phyloP scores from a whole-genome alignment of 768 basidiomycete genomes.

The Tricholoma terreum region DNA sequence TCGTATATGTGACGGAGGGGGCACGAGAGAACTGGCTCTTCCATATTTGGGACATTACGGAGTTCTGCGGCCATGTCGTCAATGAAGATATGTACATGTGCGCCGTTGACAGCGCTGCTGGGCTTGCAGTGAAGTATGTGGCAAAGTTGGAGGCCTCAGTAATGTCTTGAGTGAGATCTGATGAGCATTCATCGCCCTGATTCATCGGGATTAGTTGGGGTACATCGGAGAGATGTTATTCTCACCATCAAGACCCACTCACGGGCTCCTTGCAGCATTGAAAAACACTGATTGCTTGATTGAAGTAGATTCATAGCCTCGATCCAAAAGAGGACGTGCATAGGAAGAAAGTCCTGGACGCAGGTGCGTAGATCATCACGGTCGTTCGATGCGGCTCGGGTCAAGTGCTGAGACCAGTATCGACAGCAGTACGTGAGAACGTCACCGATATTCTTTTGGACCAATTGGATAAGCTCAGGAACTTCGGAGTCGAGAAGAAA shows the following conservation, averaged over 20 bases:
- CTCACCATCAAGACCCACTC: slow-evolving; percentile 9
- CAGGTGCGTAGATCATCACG: background rate
- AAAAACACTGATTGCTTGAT: slow-evolving; percentile 9
- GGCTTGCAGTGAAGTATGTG: too few relatives aligned
- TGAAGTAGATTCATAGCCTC: slow-evolving; percentile 25
- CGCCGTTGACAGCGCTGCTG: too few relatives aligned
- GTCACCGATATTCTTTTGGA: slow-evolving; percentile 7
- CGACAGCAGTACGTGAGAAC: slow-evolving; percentile 3
- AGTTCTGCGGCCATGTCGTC: slow-evolving; percentile 9
- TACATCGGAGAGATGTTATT: background rate
- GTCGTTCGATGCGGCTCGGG: background rate
- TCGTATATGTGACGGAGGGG: background rate
- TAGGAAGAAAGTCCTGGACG: slow-evolving; percentile 11
- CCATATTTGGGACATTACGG: background rate
- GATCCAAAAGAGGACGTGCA: slow-evolving; percentile 24
- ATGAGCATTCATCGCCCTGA: background rate
- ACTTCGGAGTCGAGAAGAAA: slow-evolving; percentile 14
- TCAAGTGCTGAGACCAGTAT: slow-evolving; percentile 1
- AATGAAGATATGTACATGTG: slow-evolving; percentile 20
- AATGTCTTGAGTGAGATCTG: slow-evolving; percentile 4
- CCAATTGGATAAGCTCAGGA: background rate
- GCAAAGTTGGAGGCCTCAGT: slow-evolving; percentile 15
- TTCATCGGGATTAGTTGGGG: background rate
- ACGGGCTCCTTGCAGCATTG: slow-evolving; percentile 11
- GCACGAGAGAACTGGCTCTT: background rate